Evolutionary conservation across 163 green algal species (phyloP).

Genomic region (Smithsoniella earleae): DNA sequence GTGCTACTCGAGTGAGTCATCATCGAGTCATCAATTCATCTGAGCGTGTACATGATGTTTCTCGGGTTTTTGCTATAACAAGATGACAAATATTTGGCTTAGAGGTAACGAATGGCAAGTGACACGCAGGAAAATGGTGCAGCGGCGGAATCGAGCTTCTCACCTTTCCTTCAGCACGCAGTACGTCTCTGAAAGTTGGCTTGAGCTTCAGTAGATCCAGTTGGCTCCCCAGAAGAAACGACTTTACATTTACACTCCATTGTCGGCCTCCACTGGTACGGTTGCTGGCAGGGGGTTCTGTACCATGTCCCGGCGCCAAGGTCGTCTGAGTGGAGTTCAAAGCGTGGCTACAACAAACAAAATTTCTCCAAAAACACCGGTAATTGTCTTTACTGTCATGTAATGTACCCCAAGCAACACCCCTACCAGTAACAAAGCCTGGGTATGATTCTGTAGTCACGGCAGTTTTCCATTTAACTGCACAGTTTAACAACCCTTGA

Average conservation of each 20-base stretch:
- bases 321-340: not conserved
- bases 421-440: not conserved
- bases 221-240: conserved; percentile 20
- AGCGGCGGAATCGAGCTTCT: not conserved
- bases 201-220: conserved; percentile 22
- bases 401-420: not conserved
- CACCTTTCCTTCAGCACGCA: not conserved
- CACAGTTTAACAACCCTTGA: too few species aligned
- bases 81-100: not conserved
- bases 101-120: not conserved
- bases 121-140: not conserved
- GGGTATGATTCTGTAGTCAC: too few species aligned
- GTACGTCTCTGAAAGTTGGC: not conserved
- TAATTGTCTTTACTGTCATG: not conserved
- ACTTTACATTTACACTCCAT: conserved; percentile 19
- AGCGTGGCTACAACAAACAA: not conserved
- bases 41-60: too few species aligned
- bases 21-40: too few species aligned
- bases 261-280: too few species aligned
- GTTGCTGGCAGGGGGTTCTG: too few species aligned
- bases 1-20: too few species aligned
- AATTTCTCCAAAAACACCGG: not conserved
- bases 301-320: too few species aligned
- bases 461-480: too few species aligned
- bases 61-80: too few species aligned